phyloP scores from a whole-genome alignment of 2,329 filamentous ascomycete species.

The Clarireedia sp. region DNA sequence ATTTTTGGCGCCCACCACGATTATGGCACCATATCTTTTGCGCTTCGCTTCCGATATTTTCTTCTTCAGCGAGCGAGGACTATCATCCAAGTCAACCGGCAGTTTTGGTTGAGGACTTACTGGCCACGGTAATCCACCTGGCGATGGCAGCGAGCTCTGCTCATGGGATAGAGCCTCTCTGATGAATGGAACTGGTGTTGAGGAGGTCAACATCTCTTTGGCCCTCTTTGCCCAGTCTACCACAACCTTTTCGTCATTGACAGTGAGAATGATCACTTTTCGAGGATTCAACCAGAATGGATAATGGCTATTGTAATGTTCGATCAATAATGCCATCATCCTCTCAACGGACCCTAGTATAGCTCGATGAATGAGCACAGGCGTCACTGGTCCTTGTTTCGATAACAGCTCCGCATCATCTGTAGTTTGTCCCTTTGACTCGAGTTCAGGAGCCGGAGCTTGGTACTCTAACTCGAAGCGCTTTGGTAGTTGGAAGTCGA shows the following conservation, averaged over 20 bases:
- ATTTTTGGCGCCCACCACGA: conserved; percentile 63
- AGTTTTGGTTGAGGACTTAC: conserved; percentile 29
- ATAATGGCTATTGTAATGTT: conserved; percentile 72
- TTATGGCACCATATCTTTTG: conserved; percentile 65
- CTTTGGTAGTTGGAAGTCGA: conserved; percentile 83
- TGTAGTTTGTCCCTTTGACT: conserved; percentile 44
- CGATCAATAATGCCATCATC: conserved; percentile 76
- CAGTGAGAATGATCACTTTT: conserved; percentile 66
- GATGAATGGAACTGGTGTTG: not conserved
- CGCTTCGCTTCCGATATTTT: conserved; percentile 66
- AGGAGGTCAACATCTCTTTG: conserved; percentile 8
- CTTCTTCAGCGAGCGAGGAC: conserved; percentile 51
- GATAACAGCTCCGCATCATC: conserved; percentile 40
- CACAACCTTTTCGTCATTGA: conserved; percentile 48
- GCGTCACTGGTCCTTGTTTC: conserved; percentile 52
- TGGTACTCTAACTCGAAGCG: conserved; percentile 71
- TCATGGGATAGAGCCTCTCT: not conserved
- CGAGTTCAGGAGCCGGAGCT: conserved; percentile 56
- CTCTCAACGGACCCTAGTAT: conserved; percentile 79
- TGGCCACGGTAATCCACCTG: conserved; percentile 16
- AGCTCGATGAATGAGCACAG: conserved; percentile 78
- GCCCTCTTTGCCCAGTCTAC: conserved; percentile 22
- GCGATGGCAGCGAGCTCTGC: not conserved
- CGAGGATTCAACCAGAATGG: conserved; percentile 84
- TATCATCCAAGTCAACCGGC: conserved; percentile 62